phyloP scores from a whole-genome alignment of 192 early-diverging fungal species.

The Linnemannia exigua region DNA sequence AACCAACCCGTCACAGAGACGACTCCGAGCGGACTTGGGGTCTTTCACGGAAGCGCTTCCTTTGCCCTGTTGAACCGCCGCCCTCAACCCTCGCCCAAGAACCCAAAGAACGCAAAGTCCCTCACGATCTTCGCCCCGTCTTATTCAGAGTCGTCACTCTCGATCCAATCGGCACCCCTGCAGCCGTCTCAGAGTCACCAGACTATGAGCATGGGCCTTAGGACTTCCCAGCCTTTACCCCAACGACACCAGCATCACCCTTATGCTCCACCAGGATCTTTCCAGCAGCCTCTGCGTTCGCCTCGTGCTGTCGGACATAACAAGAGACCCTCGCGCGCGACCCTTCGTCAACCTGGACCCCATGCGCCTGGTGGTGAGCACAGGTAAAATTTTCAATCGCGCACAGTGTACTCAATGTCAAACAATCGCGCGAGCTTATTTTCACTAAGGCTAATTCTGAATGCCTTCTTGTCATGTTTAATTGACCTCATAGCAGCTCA shows the following conservation, averaged over 20 bases:
- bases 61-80: conserved; percentile 42
- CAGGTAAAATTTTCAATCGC: neutral
- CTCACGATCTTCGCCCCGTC: conserved; percentile 66
- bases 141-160: conserved; percentile 58
- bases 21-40: conserved; percentile 37
- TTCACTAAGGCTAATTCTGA: neutral
- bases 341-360: conserved; percentile 26
- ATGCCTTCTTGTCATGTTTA: neutral
- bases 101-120: conserved; percentile 62
- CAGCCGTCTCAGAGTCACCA: conserved; percentile 59
- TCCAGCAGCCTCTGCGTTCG: conserved; percentile 47
- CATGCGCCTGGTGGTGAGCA: conserved; percentile 13
- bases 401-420: no score
- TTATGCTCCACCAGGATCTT: conserved; percentile 25
- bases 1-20: conserved; percentile 48
- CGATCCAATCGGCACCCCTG: conserved; percentile 65
- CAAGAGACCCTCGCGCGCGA: conserved; percentile 35
- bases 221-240: conserved; percentile 38
- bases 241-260: conserved; percentile 50
- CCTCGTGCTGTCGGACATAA: conserved; percentile 33
- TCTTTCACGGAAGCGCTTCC: conserved; percentile 48
- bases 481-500: conserved; percentile 15
- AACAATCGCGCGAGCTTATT: neutral
- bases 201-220: conserved; percentile 51
- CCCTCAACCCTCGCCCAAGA: conserved; percentile 56